phyloP scores from a whole-genome alignment of 73 alveolate genomes.

The Tetrahymena thermophila region DNA sequence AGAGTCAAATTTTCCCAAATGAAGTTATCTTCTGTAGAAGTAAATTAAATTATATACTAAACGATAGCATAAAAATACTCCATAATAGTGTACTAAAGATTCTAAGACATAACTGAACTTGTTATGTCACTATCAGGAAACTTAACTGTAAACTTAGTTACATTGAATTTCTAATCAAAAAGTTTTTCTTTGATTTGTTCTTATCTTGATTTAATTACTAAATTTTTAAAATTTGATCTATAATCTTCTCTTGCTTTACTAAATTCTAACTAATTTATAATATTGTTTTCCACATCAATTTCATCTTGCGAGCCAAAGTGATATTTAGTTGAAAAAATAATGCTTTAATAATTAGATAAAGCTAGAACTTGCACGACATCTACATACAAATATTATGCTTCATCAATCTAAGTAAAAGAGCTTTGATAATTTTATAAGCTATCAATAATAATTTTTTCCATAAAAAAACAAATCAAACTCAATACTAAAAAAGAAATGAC shows the following conservation, averaged over 20 bases:
- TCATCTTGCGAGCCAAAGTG: background rate
- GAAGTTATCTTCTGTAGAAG: background rate
- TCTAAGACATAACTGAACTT: background rate
- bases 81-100: background rate
- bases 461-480: background rate
- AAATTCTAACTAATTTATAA: background rate
- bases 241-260: background rate
- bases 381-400: background rate
- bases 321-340: background rate
- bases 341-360: background rate
- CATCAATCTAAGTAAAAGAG: background rate
- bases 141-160: background rate
- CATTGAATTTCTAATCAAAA: background rate
- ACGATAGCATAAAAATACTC: background rate
- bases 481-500: background rate
- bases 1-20: background rate
- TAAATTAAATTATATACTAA: background rate
- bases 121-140: background rate
- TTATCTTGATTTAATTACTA: background rate
- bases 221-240: background rate
- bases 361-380: background rate
- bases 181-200: background rate
- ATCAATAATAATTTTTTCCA: background rate
- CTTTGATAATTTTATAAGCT: background rate
- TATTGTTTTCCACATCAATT: background rate